A percentile compares a stretch with the other conserved stretches of the same genome.
These are phyloP conservation scores for Sambucus nigra DNA, from an alignment of 129 eudicot genomes.

Conservation along the genomic window DNA sequence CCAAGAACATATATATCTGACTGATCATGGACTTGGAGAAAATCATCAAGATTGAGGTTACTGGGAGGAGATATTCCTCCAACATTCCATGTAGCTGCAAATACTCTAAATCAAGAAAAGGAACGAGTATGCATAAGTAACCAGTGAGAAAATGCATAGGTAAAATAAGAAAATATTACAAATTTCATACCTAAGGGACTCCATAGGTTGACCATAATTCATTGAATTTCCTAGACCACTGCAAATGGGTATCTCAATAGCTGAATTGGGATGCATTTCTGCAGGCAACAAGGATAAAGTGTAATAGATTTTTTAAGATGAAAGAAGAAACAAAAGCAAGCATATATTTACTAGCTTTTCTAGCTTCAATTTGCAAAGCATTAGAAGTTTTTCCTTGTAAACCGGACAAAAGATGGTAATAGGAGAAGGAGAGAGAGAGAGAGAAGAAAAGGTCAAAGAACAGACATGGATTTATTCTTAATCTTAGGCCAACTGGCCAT, in stretches of 20 bases:
- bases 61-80: conserved; percentile 53
- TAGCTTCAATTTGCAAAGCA: too few species aligned
- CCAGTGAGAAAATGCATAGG: not conserved
- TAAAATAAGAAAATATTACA: not conserved
- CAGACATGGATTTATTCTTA: too few species aligned
- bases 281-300: conserved; percentile 14
- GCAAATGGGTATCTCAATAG: conserved; percentile 21
- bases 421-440: too few species aligned
- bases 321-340: too few species aligned
- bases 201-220: conserved; percentile 31
- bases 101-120: conserved; percentile 25
- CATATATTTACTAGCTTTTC: too few species aligned
- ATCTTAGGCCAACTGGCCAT: too few species aligned
- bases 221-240: conserved; percentile 22
- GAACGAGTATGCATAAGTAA: conserved; percentile 3
- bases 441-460: too few species aligned
- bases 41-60: conserved; percentile 48
- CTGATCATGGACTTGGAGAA: conserved; percentile 33
- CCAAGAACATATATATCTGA: not conserved
- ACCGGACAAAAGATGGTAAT: too few species aligned
- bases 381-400: too few species aligned
- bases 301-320: not conserved
- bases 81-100: conserved; percentile 73
- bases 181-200: conserved; percentile 33
- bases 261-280: conserved; percentile 25